Evolutionary conservation across 192 early-diverging fungal species (phyloP).

Genomic region (Umbelopsis ramanniana): DNA sequence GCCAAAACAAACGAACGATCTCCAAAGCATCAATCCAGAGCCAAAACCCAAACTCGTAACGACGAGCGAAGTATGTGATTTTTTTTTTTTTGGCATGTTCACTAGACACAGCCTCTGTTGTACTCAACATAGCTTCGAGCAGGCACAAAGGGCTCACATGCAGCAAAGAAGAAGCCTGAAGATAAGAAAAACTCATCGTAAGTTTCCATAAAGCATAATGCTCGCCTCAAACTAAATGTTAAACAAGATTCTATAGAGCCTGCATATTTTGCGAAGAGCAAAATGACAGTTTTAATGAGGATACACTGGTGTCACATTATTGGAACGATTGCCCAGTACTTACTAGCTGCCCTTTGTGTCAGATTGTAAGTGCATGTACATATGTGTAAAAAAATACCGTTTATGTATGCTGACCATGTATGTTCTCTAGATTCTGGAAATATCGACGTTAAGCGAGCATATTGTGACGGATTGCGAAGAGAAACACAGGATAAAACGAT

Average conservation of each 20-base stretch:
- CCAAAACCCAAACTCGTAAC: not conserved
- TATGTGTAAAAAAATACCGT: not conserved
- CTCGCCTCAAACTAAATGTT: no score
- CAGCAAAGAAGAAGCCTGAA: not conserved
- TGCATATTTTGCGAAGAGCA: constrained; percentile 82
- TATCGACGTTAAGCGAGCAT: constrained; percentile 66
- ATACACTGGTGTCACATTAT: constrained; percentile 74
- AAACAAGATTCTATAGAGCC: not conserved
- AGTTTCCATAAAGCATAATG: not conserved
- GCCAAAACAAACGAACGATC: not conserved
- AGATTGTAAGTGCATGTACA: constrained; percentile 55
- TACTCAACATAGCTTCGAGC: not conserved
- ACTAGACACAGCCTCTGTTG: no score
- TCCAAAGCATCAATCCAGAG: not conserved
- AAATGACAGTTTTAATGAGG: constrained; percentile 66
- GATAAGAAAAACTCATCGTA: constrained; percentile 15
- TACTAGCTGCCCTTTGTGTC: constrained; percentile 70
- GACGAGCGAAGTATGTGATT: not conserved
- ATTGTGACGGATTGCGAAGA: constrained; percentile 70
- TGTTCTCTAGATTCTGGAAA: constrained; percentile 68
- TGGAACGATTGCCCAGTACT: constrained; percentile 78
- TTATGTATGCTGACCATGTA: not conserved
- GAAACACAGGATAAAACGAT: constrained; percentile 58
- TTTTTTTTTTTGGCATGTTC: no score
- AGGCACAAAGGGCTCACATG: not conserved